Evolutionary conservation across 768 basidiomycete genomes (phyloP).

Genomic region (Naematelia encephala): DNA sequence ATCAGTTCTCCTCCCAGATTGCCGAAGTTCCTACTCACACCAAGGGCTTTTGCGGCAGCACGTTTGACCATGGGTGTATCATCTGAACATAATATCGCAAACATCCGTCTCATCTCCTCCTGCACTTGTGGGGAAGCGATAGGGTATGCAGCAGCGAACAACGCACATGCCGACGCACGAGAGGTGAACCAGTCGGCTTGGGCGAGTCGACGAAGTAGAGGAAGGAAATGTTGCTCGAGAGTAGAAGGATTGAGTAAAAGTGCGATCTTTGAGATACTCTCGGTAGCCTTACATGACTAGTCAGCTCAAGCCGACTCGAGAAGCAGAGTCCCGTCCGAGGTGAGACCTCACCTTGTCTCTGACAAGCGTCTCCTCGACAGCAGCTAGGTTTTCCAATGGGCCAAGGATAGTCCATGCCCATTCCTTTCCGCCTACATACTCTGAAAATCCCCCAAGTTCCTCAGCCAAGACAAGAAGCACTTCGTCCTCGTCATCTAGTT

Average conservation of each 20-base stretch:
- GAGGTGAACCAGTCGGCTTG: slow-evolving; percentile 99
- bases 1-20: slow-evolving; percentile 1
- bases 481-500: slow-evolving; percentile 99
- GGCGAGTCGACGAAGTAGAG: slow-evolving; percentile 80
- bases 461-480: slow-evolving; percentile 92
- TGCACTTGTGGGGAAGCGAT: slow-evolving; percentile 52
- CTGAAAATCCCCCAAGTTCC: slow-evolving; percentile 88
- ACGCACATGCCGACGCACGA: slow-evolving; percentile 87
- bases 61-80: slow-evolving; percentile 99
- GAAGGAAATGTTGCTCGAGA: slow-evolving; percentile 86
- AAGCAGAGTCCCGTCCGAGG: slow-evolving; percentile 3
- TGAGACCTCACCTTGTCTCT: slow-evolving; percentile 76
- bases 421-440: slow-evolving; percentile 87
- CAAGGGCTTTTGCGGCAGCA: slow-evolving; percentile 93
- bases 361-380: slow-evolving; percentile 95
- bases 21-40: slow-evolving; percentile 67
- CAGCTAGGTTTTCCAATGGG: slow-evolving; percentile 89
- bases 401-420: slow-evolving; percentile 83
- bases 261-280: slow-evolving; percentile 89
- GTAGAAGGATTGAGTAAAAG: slow-evolving; percentile 70
- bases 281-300: slow-evolving; percentile 68
- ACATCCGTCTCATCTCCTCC: slow-evolving; percentile 82
- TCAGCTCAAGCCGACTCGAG: not conserved
- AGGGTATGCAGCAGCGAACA: slow-evolving; percentile 85
- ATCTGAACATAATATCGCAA: slow-evolving; percentile 75